These are phyloP conservation scores for Elaeagnus macrophylla DNA, from an alignment of 306 rosid species.

Conservation along the genomic window DNA sequence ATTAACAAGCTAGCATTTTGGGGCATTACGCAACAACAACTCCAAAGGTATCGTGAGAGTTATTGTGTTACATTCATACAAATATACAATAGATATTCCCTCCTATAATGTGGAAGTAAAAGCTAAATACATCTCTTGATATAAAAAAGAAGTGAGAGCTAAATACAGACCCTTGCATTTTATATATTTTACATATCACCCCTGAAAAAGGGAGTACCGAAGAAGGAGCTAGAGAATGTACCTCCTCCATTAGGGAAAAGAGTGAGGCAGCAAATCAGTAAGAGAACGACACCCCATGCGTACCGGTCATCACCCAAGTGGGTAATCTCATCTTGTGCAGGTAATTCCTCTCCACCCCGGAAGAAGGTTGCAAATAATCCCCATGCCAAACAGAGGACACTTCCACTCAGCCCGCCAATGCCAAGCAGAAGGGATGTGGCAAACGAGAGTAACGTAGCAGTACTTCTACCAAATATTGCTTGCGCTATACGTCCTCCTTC, in stretches of 20 bases:
- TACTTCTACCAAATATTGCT: conserved; percentile 83
- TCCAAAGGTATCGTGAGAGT: too few species aligned
- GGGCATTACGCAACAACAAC: too few species aligned
- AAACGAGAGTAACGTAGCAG: conserved; percentile 58
- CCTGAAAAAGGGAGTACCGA: conserved; percentile 67
- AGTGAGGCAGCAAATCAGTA: conserved; percentile 70
- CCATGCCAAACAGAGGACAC: conserved; percentile 91
- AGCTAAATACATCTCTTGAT: too few species aligned
- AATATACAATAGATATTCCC: too few species aligned
- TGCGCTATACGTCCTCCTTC: conserved; percentile 96
- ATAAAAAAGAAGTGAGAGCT: too few species aligned
- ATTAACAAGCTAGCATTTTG: too few species aligned
- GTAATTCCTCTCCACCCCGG: conserved; percentile 84
- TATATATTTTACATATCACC: conserved; percentile 51
- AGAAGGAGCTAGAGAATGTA: conserved; percentile 61
- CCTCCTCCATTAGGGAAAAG: conserved; percentile 90
- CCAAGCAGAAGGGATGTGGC: conserved; percentile 72
- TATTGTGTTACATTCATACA: too few species aligned
- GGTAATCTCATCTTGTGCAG: conserved; percentile 76
- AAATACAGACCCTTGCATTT: too few species aligned
- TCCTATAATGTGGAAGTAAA: too few species aligned
- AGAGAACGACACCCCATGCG: conserved; percentile 86
- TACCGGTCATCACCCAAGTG: conserved; percentile 64
- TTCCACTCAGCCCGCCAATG: conserved; percentile 84
- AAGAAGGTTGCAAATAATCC: conserved; percentile 88